Base-by-base conservation (phyloP, 139 green algal species). In the Picochlorum sp. region DNA sequence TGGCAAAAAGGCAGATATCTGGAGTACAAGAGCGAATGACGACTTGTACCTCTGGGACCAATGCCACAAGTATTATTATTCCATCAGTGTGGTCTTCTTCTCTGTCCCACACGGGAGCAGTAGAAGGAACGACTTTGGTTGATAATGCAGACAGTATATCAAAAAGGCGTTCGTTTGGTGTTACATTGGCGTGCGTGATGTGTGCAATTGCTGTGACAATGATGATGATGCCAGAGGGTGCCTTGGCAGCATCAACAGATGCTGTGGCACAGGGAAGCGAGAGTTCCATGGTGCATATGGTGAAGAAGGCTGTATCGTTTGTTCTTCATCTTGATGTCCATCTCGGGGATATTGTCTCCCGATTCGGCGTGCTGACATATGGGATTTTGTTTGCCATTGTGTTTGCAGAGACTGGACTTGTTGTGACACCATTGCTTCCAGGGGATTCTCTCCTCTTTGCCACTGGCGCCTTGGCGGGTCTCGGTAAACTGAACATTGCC, bases 401-500 rank as follows among this genome's bases (percentile, higher is more conserved):
- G 6, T 90, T 90, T 72, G 61, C 58, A 1, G 79, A 85, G 49
- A 85, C 79, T 13, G 79, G 88, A 3, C 74, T 92, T 16, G 86
- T 96, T 44, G 58, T 96, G 20, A 95, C 86, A 4, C 89, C 89
- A 18, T 96, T 97, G 75, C 74, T 97, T 18, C 90, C 90, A 3
- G 78, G 90, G 5, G 90, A 97, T 75, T 92, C 82, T 2, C 80
- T 97, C 49, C 83, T 97, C 11, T 96, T 97, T 74, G 89, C 87
- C n/a, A 82, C 82, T n/a, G 90, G 89, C 2, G 82, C 87, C 0
- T 86, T 97, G 63, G 89, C 88, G 16, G 85, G 87, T 16, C 75
- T 91, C 59, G 81, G 88, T 14, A 82, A 85, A 68, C 81, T 96
- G 23, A 68, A 77, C 54, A 23, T 90, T 21, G 9, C 3, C 2